phyloP scores from a whole-genome alignment of 192 early-diverging fungal species.

The Kappamyces sp. region DNA sequence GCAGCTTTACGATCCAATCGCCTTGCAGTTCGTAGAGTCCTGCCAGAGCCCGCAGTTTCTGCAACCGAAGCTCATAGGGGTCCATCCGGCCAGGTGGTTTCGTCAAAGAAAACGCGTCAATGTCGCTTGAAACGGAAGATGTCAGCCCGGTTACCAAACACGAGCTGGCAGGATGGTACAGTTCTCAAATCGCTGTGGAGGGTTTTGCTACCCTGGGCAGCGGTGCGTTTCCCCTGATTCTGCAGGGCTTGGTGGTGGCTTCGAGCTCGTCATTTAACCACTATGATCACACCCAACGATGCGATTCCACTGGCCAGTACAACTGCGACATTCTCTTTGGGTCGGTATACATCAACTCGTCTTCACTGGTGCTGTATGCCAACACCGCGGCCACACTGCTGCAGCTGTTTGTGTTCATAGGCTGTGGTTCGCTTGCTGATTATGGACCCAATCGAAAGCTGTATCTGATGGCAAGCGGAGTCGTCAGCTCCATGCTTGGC shows the following conservation, averaged over 20 bases:
- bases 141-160: constrained; percentile 1
- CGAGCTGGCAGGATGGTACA: constrained; percentile 13
- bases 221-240: not conserved
- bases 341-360: constrained; percentile 15
- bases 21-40: no score
- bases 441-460: constrained; percentile 12
- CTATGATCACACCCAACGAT: no score
- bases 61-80: no score
- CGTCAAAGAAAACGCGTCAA: no score
- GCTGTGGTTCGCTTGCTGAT: constrained; percentile 26
- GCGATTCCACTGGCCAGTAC: constrained; percentile 7
- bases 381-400: constrained; percentile 14
- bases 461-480: no score
- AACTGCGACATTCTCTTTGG: constrained; percentile 20
- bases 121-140: no score
- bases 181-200: constrained; percentile 9
- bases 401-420: constrained; percentile 24
- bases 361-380: constrained; percentile 22
- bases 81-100: no score
- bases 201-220: constrained; percentile 5
- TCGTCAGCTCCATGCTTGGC: no score
- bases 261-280: no score
- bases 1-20: no score
- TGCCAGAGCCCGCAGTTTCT: no score
- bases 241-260: no score